Conservation (phyloP, 2,329 filamentous ascomycete species). For the Apiospora phragmitis region DNA sequence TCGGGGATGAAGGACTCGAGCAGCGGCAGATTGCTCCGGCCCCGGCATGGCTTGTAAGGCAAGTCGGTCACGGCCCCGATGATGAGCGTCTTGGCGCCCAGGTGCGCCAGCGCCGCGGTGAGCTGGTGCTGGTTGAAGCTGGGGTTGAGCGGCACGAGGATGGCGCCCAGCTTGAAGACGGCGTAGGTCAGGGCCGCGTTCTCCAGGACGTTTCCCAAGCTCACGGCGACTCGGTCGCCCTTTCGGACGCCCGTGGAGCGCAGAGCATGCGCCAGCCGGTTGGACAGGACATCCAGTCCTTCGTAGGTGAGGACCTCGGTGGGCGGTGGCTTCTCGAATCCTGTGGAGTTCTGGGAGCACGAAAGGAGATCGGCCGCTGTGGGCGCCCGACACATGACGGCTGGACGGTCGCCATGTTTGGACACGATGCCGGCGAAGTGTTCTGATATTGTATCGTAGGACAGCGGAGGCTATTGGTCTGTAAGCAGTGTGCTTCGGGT, state of each 20-base stretch:
- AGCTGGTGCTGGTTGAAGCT: slow-evolving; percentile 83
- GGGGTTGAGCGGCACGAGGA: slow-evolving; percentile 91
- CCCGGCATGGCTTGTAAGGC: slow-evolving; percentile 60
- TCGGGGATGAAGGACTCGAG: slow-evolving; percentile 47
- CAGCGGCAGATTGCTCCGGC: slow-evolving; percentile 53
- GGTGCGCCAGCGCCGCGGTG: slow-evolving; percentile 72
- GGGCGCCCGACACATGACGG: slow-evolving; percentile 54
- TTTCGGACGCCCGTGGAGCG: slow-evolving; percentile 71
- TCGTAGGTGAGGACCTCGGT: slow-evolving; percentile 74
- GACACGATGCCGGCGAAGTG: slow-evolving; percentile 70
- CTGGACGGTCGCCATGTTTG: slow-evolving; percentile 62
- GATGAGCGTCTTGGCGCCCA: slow-evolving; percentile 72
- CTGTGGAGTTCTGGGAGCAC: neutral
- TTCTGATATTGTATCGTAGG: slow-evolving; percentile 68
- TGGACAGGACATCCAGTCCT: slow-evolving; percentile 73
- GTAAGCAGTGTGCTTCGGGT: neutral
- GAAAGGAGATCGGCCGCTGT: slow-evolving; percentile 21
- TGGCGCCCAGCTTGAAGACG: slow-evolving; percentile 88
- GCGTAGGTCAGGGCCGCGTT: slow-evolving; percentile 87
- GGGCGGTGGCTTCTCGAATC: slow-evolving; percentile 44
- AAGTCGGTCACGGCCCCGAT: slow-evolving; percentile 88
- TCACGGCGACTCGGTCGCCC: slow-evolving; percentile 83
- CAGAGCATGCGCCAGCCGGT: slow-evolving; percentile 72
- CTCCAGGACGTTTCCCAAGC: slow-evolving; percentile 81
- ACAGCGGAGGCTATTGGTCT: slow-evolving; percentile 60